Conservation (phyloP, 2,329 filamentous ascomycete genomes). For the Pleoardoris graminearum region DNA sequence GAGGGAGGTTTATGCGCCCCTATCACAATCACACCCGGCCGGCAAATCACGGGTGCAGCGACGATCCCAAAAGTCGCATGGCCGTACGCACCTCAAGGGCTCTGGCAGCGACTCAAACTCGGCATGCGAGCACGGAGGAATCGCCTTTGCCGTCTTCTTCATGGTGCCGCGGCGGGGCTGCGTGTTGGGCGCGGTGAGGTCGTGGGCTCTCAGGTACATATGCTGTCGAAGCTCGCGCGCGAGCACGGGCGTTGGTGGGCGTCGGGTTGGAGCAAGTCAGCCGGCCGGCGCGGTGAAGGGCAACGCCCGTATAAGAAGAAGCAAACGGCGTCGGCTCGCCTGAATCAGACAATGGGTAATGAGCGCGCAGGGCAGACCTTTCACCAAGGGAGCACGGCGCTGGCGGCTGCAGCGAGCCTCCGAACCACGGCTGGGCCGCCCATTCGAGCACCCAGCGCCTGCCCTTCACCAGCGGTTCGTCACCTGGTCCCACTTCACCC, state of each 20-base stretch:
- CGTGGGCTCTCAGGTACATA: not conserved
- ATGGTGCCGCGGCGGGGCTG: slow-evolving; percentile 27
- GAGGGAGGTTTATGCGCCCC: slow-evolving; percentile 20
- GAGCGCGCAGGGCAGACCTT: not conserved
- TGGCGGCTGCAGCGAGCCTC: slow-evolving; percentile 10
- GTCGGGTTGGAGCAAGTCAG: not conserved
- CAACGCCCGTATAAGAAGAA: slow-evolving; percentile 4
- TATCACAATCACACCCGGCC: slow-evolving; percentile 6
- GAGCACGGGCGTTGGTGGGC: not conserved
- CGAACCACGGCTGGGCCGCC: slow-evolving; percentile 4
- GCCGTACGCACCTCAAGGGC: slow-evolving; percentile 47
- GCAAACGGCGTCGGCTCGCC: not conserved
- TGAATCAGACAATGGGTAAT: not conserved
- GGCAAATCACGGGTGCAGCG: slow-evolving; percentile 16
- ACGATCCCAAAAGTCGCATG: slow-evolving; percentile 23
- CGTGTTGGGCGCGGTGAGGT: not conserved
- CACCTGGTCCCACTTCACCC: not conserved
- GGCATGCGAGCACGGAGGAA: slow-evolving; percentile 40
- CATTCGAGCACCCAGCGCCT: slow-evolving; percentile 7
- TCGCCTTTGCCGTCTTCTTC: slow-evolving; percentile 29
- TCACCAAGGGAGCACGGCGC: slow-evolving; percentile 15
- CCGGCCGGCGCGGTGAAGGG: not conserved
- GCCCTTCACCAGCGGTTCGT: slow-evolving; percentile 1
- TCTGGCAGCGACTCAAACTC: slow-evolving; percentile 49
- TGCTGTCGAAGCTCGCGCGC: not conserved